Evolutionary conservation across 2,329 filamentous ascomycete genomes (phyloP).

Genomic region (Chrysosporium queenslandicum): DNA sequence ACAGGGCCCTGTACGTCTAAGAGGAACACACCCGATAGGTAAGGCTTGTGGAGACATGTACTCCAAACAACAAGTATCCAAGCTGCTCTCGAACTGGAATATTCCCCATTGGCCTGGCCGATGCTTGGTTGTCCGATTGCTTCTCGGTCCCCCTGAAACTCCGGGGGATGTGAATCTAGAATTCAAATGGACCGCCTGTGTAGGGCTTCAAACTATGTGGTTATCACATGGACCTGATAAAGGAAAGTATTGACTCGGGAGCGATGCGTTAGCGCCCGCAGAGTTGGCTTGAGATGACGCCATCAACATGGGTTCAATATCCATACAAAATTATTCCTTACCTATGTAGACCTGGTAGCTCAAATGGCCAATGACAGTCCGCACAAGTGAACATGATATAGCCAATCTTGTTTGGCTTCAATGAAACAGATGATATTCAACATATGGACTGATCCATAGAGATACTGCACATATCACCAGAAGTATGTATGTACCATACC

Average conservation of each 20-base stretch:
- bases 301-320: not conserved
- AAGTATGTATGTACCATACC: too few relatives aligned
- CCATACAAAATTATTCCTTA: not conserved
- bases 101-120: not conserved
- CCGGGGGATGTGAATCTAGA: not conserved
- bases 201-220: not conserved
- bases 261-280: not conserved
- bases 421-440: too few relatives aligned
- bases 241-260: not conserved
- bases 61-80: not conserved
- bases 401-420: too few relatives aligned
- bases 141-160: not conserved
- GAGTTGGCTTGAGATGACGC: not conserved
- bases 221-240: not conserved
- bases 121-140: not conserved
- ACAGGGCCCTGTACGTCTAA: not conserved
- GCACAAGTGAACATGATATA: too few relatives aligned
- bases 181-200: too few relatives aligned
- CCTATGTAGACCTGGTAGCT: too few relatives aligned
- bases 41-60: not conserved
- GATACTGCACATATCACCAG: too few relatives aligned
- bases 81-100: not conserved
- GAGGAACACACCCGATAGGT: not conserved
- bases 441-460: too few relatives aligned
- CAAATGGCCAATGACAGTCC: too few relatives aligned